phyloP scores from a whole-genome alignment of 441 rosid species.

The Theobroma grandiflorum region DNA sequence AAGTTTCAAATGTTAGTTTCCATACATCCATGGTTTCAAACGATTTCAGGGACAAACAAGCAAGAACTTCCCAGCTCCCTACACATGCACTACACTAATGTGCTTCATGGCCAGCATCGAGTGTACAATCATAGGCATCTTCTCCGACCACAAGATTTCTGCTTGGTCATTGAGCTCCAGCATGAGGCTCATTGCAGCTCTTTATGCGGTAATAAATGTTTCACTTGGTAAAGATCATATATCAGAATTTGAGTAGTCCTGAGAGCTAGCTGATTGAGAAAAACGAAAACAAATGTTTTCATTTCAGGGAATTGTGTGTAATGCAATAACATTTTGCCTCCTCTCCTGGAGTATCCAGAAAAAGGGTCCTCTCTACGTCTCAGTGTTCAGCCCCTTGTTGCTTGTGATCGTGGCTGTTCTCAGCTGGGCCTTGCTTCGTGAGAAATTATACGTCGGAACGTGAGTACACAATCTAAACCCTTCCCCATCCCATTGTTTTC shows the following conservation, averaged over 20 bases:
- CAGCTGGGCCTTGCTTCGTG: constrained; percentile 87
- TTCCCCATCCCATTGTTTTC: not conserved
- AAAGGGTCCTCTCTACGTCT: constrained; percentile 88
- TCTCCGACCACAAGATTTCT: constrained; percentile 49
- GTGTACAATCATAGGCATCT: constrained; percentile 53
- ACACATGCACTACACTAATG: constrained; percentile 81
- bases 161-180: constrained; percentile 70
- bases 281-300: not conserved
- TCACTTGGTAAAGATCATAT: not conserved
- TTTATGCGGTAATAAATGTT: constrained; percentile 65
- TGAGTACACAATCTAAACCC: constrained; percentile 34
- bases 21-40: not conserved
- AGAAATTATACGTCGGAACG: constrained; percentile 84
- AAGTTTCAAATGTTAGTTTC: not conserved
- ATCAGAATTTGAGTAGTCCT: not conserved
- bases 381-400: constrained; percentile 88
- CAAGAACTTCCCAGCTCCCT: constrained; percentile 77
- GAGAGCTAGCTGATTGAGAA: not conserved
- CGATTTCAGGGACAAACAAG: constrained; percentile 62
- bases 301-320: constrained; percentile 74
- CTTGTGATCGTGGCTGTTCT: constrained; percentile 78
- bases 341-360: constrained; percentile 75
- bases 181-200: constrained; percentile 61
- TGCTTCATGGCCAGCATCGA: constrained; percentile 78
- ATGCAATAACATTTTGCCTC: constrained; percentile 73